Conservation (phyloP, 2,329 filamentous ascomycete species). For the Sodiomyces alkalinus region DNA sequence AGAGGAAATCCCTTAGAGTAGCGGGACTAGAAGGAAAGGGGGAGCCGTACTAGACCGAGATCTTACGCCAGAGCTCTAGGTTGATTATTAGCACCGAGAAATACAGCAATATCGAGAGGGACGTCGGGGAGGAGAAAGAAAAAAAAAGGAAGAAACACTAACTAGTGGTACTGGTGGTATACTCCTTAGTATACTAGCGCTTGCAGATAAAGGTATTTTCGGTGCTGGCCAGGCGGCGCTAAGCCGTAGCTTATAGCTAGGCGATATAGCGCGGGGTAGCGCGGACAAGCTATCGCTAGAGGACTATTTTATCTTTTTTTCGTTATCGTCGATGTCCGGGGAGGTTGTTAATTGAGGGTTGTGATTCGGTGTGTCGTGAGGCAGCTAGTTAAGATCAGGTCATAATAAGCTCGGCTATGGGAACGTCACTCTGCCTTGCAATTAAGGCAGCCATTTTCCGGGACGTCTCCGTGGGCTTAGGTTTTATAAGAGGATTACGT, state of each 20-base stretch:
- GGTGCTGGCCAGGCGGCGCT: slow-evolving; percentile 59
- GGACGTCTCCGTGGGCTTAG: neutral
- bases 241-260: slow-evolving; percentile 43
- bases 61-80: slow-evolving; percentile 85
- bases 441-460: slow-evolving; percentile 3
- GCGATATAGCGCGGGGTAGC: slow-evolving; percentile 46
- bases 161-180: slow-evolving; percentile 77
- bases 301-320: slow-evolving; percentile 42
- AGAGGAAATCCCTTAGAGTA: neutral
- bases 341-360: too few relatives aligned
- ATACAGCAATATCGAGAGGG: slow-evolving; percentile 4
- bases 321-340: slow-evolving; percentile 7
- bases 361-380: slow-evolving; percentile 4
- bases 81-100: slow-evolving; percentile 17
- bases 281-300: slow-evolving; percentile 46
- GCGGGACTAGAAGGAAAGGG: neutral
- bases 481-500: too few relatives aligned
- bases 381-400: slow-evolving; percentile 4
- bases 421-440: slow-evolving; percentile 7
- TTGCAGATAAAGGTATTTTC: slow-evolving; percentile 93
- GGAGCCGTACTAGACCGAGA: slow-evolving; percentile 76
- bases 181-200: slow-evolving; percentile 77
- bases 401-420: slow-evolving; percentile 6
- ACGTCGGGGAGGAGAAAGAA: neutral
- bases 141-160: slow-evolving; percentile 24